phyloP scores from a whole-genome alignment of 1,284 basidiomycete genomes.

The Hymenochaete sp. region DNA sequence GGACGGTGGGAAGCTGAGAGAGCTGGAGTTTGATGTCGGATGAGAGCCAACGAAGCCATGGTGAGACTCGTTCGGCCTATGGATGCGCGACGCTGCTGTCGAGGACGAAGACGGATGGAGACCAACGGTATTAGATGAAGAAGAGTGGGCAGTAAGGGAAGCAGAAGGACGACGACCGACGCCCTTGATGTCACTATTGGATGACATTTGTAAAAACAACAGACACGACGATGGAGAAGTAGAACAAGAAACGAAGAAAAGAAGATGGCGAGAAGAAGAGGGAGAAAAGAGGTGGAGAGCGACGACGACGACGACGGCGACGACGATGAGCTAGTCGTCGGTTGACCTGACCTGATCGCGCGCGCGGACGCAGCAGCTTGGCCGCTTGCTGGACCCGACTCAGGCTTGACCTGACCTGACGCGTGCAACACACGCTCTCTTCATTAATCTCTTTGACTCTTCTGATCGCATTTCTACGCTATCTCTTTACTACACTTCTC shows the following conservation, averaged over 20 bases:
- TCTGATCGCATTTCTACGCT: no score
- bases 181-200: conserved; percentile 14
- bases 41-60: conserved; percentile 32
- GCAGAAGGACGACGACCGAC: conserved; percentile 15
- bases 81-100: conserved; percentile 30
- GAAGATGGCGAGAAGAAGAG: no score
- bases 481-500: no score
- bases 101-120: conserved; percentile 19
- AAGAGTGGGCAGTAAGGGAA: conserved; percentile 2
- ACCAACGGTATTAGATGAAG: not conserved
- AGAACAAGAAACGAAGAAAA: not conserved
- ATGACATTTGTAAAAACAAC: no score
- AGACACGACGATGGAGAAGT: not conserved
- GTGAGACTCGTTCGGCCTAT: conserved; percentile 44
- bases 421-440: no score
- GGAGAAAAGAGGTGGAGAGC: no score
- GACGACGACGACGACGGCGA: not conserved
- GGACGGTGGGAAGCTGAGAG: conserved; percentile 24
- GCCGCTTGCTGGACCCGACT: no score
- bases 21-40: conserved; percentile 24
- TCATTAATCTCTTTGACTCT: no score
- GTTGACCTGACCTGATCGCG: no score
- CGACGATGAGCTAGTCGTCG: no score
- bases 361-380: no score
- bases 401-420: no score